phyloP scores from a whole-genome alignment of 1,284 basidiomycete genomes.

The Puccinia horiana region DNA sequence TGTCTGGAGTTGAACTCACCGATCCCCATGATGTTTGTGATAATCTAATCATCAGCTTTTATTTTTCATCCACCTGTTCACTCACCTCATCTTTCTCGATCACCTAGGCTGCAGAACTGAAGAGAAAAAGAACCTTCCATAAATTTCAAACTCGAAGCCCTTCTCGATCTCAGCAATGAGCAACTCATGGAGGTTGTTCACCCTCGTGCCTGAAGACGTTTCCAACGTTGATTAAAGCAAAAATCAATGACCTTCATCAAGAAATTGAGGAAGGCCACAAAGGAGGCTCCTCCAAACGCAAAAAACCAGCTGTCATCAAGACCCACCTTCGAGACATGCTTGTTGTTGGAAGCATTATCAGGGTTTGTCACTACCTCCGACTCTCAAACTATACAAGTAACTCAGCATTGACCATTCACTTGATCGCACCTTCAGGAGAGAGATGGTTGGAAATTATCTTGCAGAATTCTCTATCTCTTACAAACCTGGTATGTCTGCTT shows the following conservation, averaged over 20 bases:
- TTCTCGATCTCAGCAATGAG: slow-evolving; percentile 42
- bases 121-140: slow-evolving; percentile 23
- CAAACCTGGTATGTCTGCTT: slow-evolving; percentile 40
- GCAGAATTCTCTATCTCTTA: slow-evolving; percentile 70
- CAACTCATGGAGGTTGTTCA: slow-evolving; percentile 78
- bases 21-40: slow-evolving; percentile 69
- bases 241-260: slow-evolving; percentile 98
- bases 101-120: slow-evolving; percentile 39
- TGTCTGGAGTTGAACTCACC: slow-evolving; percentile 76
- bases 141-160: slow-evolving; percentile 41
- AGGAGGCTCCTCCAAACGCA: slow-evolving; percentile 95
- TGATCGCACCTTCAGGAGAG: slow-evolving; percentile 76
- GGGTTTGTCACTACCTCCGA: slow-evolving; percentile 90
- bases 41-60: neutral
- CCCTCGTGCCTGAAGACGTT: slow-evolving; percentile 95
- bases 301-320: slow-evolving; percentile 98
- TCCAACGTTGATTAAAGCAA: slow-evolving; percentile 98
- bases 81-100: neutral
- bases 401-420: neutral
- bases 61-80: neutral
- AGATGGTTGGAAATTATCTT: slow-evolving; percentile 99
- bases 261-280: slow-evolving; percentile 99
- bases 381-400: neutral
- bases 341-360: slow-evolving; percentile 78
- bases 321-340: slow-evolving; percentile 99